phyloP scores from a whole-genome alignment of 768 basidiomycete species.

The Tulasnella sp. region DNA sequence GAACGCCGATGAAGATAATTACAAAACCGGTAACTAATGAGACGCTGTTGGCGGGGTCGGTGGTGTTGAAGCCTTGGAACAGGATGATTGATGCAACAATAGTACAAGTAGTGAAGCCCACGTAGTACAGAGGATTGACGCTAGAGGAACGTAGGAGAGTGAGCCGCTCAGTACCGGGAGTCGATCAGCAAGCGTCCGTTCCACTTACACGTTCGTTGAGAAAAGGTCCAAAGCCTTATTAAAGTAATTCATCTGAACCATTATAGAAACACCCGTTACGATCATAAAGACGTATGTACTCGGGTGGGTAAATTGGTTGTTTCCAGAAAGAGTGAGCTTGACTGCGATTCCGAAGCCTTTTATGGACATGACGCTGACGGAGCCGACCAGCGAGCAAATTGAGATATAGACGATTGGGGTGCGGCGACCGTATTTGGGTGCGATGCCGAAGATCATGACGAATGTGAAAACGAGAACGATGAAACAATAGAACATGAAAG shows the following conservation, averaged over 20 bases:
- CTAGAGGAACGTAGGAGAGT: constrained; percentile 48
- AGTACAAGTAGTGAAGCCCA: constrained; percentile 92
- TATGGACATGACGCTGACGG: constrained; percentile 98
- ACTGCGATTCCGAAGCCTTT: constrained; percentile 98
- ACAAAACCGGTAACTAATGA: constrained; percentile 89
- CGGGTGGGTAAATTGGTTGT: constrained; percentile 92
- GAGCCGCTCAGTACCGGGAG: background rate
- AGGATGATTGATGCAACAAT: constrained; percentile 93
- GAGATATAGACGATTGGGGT: constrained; percentile 93
- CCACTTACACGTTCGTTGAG: constrained; percentile 91
- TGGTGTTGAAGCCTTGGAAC: constrained; percentile 96
- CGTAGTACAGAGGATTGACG: constrained; percentile 98
- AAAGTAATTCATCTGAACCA: constrained; percentile 95
- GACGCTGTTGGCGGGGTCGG: constrained; percentile 75
- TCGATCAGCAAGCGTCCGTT: background rate
- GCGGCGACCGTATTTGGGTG: constrained; percentile 81
- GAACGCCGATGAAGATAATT: constrained; percentile 96
- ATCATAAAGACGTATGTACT: constrained; percentile 96
- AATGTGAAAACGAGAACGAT: constrained; percentile 81
- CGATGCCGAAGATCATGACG: constrained; percentile 84
- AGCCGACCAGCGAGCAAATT: constrained; percentile 94
- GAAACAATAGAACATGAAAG: constrained; percentile 89
- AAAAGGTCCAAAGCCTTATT: constrained; percentile 98
- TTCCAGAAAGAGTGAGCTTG: constrained; percentile 89
- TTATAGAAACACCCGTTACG: constrained; percentile 78